These are phyloP conservation scores for Xylariaceae sp. DNA, from an alignment of 2,329 filamentous ascomycete species.

Conservation along the genomic window DNA sequence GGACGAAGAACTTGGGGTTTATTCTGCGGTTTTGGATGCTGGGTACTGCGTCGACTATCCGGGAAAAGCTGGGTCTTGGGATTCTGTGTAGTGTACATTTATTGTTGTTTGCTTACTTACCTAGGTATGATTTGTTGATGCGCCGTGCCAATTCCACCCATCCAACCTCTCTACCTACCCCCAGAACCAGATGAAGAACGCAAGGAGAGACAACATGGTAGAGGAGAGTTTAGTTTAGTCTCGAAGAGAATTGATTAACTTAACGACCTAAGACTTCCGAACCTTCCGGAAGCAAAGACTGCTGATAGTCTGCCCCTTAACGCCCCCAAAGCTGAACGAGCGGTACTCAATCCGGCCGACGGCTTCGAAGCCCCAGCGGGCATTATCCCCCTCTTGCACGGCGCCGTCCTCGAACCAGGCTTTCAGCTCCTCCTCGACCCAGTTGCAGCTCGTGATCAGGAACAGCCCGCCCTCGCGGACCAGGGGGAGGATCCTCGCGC, in stretches of 20 bases:
- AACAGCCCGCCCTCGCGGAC: constrained; percentile 69
- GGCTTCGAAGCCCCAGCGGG: constrained; percentile 50
- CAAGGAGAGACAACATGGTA: too few relatives aligned
- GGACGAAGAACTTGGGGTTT: too few relatives aligned
- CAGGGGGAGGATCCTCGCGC: constrained; percentile 61
- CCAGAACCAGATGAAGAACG: not conserved
- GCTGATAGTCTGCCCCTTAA: constrained; percentile 82
- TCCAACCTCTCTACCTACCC: not conserved
- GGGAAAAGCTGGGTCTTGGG: not conserved
- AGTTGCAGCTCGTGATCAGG: constrained; percentile 93
- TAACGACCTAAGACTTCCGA: constrained; percentile 22
- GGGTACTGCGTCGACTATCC: too few relatives aligned
- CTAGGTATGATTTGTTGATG: too few relatives aligned
- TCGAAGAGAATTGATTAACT: too few relatives aligned
- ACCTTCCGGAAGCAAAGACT: constrained; percentile 71
- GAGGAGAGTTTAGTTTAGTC: too few relatives aligned
- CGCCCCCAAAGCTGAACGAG: constrained; percentile 83
- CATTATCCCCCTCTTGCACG: not conserved
- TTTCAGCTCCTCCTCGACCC: constrained; percentile 84
- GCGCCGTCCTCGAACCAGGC: constrained; percentile 65
- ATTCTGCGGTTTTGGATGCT: too few relatives aligned
- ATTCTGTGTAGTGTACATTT: too few relatives aligned
- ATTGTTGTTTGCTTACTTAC: too few relatives aligned
- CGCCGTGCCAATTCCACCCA: not conserved
- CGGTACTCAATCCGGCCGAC: constrained; percentile 73